Base-by-base conservation (phyloP, 2,329 filamentous ascomycete genomes). In the Ophiocordyceps polyrhachis-furcata region DNA sequence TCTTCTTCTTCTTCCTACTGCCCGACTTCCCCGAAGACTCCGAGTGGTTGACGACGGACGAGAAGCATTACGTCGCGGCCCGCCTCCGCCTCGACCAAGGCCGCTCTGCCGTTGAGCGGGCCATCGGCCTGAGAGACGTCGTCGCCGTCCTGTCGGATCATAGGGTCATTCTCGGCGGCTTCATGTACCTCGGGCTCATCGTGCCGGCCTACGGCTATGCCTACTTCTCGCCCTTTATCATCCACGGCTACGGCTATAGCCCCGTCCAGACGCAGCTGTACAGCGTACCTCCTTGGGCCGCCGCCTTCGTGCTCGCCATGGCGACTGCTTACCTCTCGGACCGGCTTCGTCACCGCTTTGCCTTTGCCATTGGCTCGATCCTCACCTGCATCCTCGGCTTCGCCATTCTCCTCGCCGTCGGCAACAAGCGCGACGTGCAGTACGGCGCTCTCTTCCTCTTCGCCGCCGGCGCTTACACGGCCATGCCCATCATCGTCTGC, bases 401-500 rank as follows among this genome's bases (percentile, higher is more conserved):
- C 51, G 75, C 66, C 3, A 83, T 89, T 48, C 70, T 94, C 8
- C 64, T 93, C 43, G 65, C 67, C 12, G 74, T 89, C 5, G 81
- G 89, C 58, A 62, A 82, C 56, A 73, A 85, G 57, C 66, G 64
- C 0, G 49, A 70, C 13, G 62, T 84, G 7, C 73, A 91, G 58
- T 95, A 94, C 54, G 81, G 69, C 0, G 83, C 81, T 0, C 70
- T 95, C 0, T 93, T 93, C 66, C 66, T 95, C 29, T 76, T 93
- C 43, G 81, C 83, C 2, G 79, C 79, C 64, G 85, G 85, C 43
- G 73, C 75, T 0, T 95, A 93, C 62, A 79, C 77, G 1, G 84
- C 87, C n/a, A 88, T 94, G 81, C 87, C 89, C 0, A 79, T 94
- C 28, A 76, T 87, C 40, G 74, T 87, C 8, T 87, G 81, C 58